phyloP scores from a whole-genome alignment of 495 filamentous ascomycete genomes.

The Penicillium parvum region DNA sequence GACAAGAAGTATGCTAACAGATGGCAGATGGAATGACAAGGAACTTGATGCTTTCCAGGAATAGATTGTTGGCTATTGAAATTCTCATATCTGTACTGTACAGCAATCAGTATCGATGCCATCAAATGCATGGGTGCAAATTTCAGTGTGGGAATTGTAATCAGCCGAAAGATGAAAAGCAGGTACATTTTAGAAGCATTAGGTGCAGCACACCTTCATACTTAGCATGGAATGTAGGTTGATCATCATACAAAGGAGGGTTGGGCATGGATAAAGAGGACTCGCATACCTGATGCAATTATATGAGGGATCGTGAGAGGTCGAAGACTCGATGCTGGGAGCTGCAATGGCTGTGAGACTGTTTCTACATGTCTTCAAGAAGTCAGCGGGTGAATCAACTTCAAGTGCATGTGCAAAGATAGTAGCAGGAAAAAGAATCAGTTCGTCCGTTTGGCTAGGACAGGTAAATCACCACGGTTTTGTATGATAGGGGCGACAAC shows the following conservation, averaged over 20 bases:
- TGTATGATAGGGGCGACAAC: constrained; percentile 95
- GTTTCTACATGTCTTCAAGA: constrained; percentile 18
- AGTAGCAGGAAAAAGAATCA: constrained; percentile 45
- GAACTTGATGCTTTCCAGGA: constrained; percentile 61
- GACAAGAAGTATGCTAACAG: constrained; percentile 33
- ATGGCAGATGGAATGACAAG: constrained; percentile 63
- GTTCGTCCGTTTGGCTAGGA: constrained; percentile 87
- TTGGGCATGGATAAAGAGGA: neutral
- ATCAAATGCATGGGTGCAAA: constrained; percentile 20
- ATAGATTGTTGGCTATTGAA: constrained; percentile 12
- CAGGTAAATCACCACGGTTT: constrained; percentile 80
- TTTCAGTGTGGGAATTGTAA: constrained; percentile 18
- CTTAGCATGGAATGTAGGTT: constrained; percentile 84
- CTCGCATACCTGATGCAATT: constrained; percentile 7
- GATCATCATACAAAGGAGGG: constrained; percentile 57
- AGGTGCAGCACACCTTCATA: constrained; percentile 62
- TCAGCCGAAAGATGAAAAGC: constrained; percentile 99
- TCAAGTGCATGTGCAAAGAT: constrained; percentile 15
- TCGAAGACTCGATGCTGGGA: too few relatives aligned
- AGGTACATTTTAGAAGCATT: constrained; percentile 70
- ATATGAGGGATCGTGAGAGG: neutral
- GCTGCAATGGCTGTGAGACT: too few relatives aligned
- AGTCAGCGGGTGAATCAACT: constrained; percentile 26
- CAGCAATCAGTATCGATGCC: constrained; percentile 34
- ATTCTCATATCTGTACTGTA: constrained; percentile 17